phyloP scores from a whole-genome alignment of 768 basidiomycete species.

The Boletus eberwhitei region DNA sequence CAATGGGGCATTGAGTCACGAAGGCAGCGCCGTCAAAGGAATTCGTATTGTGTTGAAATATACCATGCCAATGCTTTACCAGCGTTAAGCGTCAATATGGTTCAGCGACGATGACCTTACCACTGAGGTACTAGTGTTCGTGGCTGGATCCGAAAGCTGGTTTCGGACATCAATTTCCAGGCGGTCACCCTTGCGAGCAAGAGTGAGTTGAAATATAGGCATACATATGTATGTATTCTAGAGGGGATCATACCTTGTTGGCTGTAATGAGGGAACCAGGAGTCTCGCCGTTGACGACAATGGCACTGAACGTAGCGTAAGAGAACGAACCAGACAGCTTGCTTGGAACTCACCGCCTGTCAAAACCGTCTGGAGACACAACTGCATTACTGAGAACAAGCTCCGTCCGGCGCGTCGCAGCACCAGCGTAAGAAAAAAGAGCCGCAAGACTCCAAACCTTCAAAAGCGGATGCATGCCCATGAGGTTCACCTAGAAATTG shows the following conservation, averaged over 20 bases:
- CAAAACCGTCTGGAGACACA: constrained; percentile 44
- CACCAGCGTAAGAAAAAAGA: constrained; percentile 6
- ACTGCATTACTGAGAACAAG: constrained; percentile 38
- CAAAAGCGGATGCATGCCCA: constrained; percentile 12
- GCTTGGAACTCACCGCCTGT: constrained; percentile 22
- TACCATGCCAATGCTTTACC: constrained; percentile 44
- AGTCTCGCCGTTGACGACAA: constrained; percentile 39
- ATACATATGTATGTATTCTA: not conserved
- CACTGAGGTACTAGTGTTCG: constrained; percentile 40
- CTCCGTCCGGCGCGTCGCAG: constrained; percentile 17
- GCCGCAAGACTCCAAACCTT: constrained; percentile 5
- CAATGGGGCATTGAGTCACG: constrained; percentile 47
- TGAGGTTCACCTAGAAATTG: not conserved
- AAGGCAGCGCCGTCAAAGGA: constrained; percentile 46
- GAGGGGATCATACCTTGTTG: constrained; percentile 29
- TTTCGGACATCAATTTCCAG: constrained; percentile 44
- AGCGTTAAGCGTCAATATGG: not conserved
- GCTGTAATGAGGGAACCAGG: constrained; percentile 41
- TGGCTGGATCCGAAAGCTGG: constrained; percentile 35
- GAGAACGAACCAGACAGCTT: not conserved
- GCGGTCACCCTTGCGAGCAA: constrained; percentile 31
- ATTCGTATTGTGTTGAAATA: constrained; percentile 41
- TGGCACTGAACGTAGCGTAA: constrained; percentile 26
- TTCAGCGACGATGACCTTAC: constrained; percentile 23
- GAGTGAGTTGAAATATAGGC: not conserved